Evolutionary conservation across 208 protist genomes (phyloP).

Genomic region (Jaenimonas drosophilae): DNA sequence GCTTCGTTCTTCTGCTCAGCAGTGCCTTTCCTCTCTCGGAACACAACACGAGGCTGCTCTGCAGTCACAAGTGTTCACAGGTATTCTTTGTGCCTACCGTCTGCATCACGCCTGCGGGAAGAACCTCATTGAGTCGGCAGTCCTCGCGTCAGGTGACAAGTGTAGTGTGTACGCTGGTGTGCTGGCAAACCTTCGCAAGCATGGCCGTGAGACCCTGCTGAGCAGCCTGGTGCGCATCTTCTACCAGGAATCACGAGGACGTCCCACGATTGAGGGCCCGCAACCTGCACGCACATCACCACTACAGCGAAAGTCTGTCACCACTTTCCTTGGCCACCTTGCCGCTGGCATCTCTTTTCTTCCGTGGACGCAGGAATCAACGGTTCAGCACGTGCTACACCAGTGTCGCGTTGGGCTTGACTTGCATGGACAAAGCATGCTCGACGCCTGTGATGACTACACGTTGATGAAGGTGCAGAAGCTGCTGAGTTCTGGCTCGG

Average conservation of each 20-base stretch:
- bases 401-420: constrained; percentile 51
- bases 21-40: constrained; percentile 19
- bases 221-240: constrained; percentile 50
- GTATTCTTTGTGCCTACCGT: constrained; percentile 38
- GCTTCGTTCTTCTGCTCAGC: constrained; percentile 30
- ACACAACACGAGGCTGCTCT: constrained; percentile 61
- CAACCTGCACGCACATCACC: too few relatives aligned
- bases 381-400: constrained; percentile 41
- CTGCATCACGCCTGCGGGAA: constrained; percentile 42
- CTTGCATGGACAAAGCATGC: constrained; percentile 34
- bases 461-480: background rate
- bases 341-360: constrained; percentile 33
- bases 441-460: too few relatives aligned
- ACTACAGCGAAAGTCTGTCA: constrained; percentile 29
- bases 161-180: constrained; percentile 28
- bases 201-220: constrained; percentile 39
- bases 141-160: background rate
- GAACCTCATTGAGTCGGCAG: constrained; percentile 19
- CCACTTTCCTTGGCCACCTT: constrained; percentile 51
- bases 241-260: constrained; percentile 58
- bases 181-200: constrained; percentile 43
- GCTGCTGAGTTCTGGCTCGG: background rate
- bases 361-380: constrained; percentile 43
- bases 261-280: too few relatives aligned
- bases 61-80: constrained; percentile 17